These are phyloP conservation scores for Crucibulum laeve DNA, from an alignment of 768 basidiomycete species.

Conservation along the genomic window DNA sequence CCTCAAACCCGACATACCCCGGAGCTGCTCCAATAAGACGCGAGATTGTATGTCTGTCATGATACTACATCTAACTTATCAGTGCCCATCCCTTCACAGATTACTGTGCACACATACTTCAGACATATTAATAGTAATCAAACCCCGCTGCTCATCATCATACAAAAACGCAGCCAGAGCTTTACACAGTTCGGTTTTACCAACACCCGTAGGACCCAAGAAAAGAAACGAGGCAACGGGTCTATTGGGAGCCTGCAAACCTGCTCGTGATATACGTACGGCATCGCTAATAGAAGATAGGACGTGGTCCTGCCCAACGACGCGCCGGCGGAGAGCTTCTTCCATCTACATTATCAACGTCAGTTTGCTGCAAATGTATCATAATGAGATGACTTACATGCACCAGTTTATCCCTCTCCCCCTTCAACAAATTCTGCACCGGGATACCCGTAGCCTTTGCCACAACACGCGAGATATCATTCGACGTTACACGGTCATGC, in stretches of 20 bases:
- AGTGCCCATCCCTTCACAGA: conserved; percentile 12
- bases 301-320: conserved; percentile 93
- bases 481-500: conserved; percentile 84
- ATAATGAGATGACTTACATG: conserved; percentile 54
- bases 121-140: conserved; percentile 97
- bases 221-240: conserved; percentile 94
- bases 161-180: conserved; percentile 86
- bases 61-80: conserved; percentile 49
- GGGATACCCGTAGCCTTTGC: conserved; percentile 90
- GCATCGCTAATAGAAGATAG: conserved; percentile 83
- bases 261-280: conserved; percentile 88
- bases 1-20: conserved; percentile 90
- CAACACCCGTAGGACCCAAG: conserved; percentile 84
- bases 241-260: conserved; percentile 81
- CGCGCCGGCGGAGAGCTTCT: conserved; percentile 61
- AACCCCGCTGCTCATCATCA: conserved; percentile 80
- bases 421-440: conserved; percentile 82
- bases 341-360: conserved; percentile 65
- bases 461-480: conserved; percentile 85
- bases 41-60: conserved; percentile 88
- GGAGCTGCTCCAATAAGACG: conserved; percentile 90
- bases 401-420: conserved; percentile 85
- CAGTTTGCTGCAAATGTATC: neutral
- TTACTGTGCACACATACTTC: conserved; percentile 34
- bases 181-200: conserved; percentile 91